phyloP scores from a whole-genome alignment of 208 protist genomes.

The Angomonas deanei region DNA sequence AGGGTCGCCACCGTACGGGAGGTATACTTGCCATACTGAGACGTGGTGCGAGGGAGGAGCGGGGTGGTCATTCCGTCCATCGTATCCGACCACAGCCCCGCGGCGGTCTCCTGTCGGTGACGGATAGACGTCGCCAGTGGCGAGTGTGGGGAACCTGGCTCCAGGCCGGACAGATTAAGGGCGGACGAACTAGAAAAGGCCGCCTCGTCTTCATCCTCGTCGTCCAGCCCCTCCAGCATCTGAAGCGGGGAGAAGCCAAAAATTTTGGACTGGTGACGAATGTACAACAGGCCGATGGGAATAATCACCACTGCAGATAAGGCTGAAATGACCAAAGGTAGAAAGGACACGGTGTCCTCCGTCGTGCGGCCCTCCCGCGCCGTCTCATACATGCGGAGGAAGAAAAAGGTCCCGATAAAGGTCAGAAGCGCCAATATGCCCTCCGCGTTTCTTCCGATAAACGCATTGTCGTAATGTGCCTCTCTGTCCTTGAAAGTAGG shows the following conservation, averaged over 20 bases:
- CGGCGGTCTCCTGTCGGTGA: neutral
- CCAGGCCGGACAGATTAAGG: neutral
- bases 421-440: slow-evolving; percentile 51
- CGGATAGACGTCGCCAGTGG: neutral
- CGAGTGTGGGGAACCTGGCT: neutral
- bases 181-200: neutral
- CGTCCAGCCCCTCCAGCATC: slow-evolving; percentile 18
- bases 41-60: slow-evolving; percentile 2
- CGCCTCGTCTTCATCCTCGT: slow-evolving; percentile 26
- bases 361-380: slow-evolving; percentile 18
- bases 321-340: slow-evolving; percentile 42
- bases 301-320: slow-evolving; percentile 48
- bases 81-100: slow-evolving; percentile 2
- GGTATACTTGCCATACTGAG: slow-evolving; percentile 15
- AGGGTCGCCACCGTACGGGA: slow-evolving; percentile 4
- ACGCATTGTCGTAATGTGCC: slow-evolving; percentile 15
- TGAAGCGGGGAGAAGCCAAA: slow-evolving; percentile 27
- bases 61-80: neutral
- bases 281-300: slow-evolving; percentile 62
- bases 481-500: slow-evolving; percentile 35
- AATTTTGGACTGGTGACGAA: slow-evolving; percentile 50
- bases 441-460: slow-evolving; percentile 62
- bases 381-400: slow-evolving; percentile 39
- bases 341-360: slow-evolving; percentile 24
- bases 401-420: slow-evolving; percentile 51